Evolutionary conservation across 192 early-diverging fungal species (phyloP).

Genomic region (Coemansia sp.): DNA sequence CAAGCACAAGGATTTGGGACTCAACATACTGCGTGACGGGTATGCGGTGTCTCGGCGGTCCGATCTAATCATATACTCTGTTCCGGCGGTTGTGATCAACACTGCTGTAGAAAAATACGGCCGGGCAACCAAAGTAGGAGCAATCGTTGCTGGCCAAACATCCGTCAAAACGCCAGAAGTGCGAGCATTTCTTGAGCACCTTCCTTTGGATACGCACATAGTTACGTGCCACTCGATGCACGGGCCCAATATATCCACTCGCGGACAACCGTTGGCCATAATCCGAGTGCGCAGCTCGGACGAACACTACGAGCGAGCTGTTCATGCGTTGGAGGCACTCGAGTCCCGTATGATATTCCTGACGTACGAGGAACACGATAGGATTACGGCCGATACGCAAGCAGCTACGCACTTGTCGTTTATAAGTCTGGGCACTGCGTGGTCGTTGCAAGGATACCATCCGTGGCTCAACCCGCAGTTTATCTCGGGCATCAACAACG

Average conservation of each 20-base stretch:
- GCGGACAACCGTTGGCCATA: slow-evolving; percentile 79
- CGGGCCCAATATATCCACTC: slow-evolving; percentile 83
- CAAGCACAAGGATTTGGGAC: slow-evolving; percentile 57
- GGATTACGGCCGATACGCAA: slow-evolving; percentile 97
- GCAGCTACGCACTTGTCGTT: slow-evolving; percentile 96
- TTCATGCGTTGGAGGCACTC: slow-evolving; percentile 70
- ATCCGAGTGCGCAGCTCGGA: slow-evolving; percentile 74
- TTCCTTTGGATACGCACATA: slow-evolving; percentile 91
- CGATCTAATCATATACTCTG: slow-evolving; percentile 93
- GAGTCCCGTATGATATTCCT: slow-evolving; percentile 80
- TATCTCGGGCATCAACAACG: slow-evolving; percentile 94
- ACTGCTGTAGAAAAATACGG: slow-evolving; percentile 79
- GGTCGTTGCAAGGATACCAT: slow-evolving; percentile 78
- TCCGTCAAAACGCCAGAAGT: slow-evolving; percentile 97
- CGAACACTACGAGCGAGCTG: slow-evolving; percentile 60
- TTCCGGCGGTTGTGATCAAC: slow-evolving; percentile 88
- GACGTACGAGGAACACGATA: slow-evolving; percentile 83
- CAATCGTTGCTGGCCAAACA: slow-evolving; percentile 92
- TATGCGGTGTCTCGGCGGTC: slow-evolving; percentile 77
- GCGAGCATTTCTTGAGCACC: slow-evolving; percentile 77
- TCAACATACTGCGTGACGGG: slow-evolving; percentile 73
- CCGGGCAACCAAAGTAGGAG: slow-evolving; percentile 84
- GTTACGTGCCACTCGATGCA: slow-evolving; percentile 95
- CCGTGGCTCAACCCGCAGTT: slow-evolving; percentile 90
- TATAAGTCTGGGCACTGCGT: slow-evolving; percentile 91